phyloP scores from a whole-genome alignment of 2,329 filamentous ascomycete genomes.

The Xylariaceae sp. region DNA sequence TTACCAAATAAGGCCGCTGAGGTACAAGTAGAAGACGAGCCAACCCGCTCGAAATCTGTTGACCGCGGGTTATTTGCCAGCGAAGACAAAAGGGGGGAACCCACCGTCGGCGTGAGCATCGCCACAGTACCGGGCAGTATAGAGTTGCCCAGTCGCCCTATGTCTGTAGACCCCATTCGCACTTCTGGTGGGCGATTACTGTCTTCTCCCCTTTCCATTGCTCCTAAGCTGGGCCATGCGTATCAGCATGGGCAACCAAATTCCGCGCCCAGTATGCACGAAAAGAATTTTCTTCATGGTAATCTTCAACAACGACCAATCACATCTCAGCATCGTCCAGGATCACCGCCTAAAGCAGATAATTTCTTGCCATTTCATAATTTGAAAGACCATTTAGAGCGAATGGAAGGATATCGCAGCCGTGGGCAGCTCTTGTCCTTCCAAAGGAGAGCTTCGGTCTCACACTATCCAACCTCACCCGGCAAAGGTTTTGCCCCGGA shows the following conservation, averaged over 20 bases:
- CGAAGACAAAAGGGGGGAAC: constrained; percentile 61
- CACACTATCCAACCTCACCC: constrained; percentile 39
- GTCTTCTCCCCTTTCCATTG: constrained; percentile 39
- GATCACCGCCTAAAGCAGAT: constrained; percentile 39
- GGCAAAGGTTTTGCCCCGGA: constrained; percentile 39
- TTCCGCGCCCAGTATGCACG: constrained; percentile 45
- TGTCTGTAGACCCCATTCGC: constrained; percentile 44
- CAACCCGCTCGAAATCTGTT: constrained; percentile 58
- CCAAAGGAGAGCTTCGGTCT: constrained; percentile 1
- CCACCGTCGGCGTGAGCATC: constrained; percentile 63
- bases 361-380: constrained; percentile 31
- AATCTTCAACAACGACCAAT: constrained; percentile 45
- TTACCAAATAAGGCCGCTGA: constrained; percentile 43
- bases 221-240: constrained; percentile 36
- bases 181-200: constrained; percentile 26
- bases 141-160: constrained; percentile 47
- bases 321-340: constrained; percentile 43
- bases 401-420: constrained; percentile 31
- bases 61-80: constrained; percentile 60
- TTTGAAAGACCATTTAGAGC: constrained; percentile 24
- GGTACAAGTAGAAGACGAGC: constrained; percentile 41
- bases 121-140: constrained; percentile 60
- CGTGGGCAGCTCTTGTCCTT: constrained; percentile 26
- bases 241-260: constrained; percentile 45
- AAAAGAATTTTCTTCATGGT: constrained; percentile 33